A percentile compares a stretch with the other conserved stretches of the same genome.
Conservation (phyloP, 306 rosid genomes). For the Elaeagnus macrophylla region DNA sequence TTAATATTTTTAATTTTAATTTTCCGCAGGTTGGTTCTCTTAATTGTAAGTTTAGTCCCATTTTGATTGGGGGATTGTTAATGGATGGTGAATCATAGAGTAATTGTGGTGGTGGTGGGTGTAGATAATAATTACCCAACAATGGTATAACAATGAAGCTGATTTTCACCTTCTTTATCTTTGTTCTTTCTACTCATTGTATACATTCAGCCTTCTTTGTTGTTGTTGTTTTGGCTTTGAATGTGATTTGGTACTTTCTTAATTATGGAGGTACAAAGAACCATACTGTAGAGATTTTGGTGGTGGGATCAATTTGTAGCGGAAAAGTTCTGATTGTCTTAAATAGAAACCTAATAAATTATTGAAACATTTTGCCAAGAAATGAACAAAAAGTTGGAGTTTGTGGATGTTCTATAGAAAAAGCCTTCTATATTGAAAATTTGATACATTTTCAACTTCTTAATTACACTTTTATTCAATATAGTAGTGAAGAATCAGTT, state of each 20-base stretch:
- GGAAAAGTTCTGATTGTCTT: no score
- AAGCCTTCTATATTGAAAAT: no score
- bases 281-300: slow-evolving; percentile 12
- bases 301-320: slow-evolving; percentile 12
- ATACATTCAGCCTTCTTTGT: background rate
- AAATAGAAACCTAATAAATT: no score
- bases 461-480: no score
- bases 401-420: no score
- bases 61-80: slow-evolving; percentile 8
- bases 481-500: no score
- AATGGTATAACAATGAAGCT: background rate
- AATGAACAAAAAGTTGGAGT: no score
- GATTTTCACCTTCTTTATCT: background rate
- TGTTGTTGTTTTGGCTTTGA: background rate
- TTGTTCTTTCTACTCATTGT: background rate
- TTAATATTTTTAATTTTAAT: background rate
- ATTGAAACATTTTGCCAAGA: no score
- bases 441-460: no score
- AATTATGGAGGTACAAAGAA: background rate
- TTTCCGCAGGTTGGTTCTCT: background rate
- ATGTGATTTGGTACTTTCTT: background rate
- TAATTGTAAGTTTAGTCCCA: slow-evolving; percentile 8
- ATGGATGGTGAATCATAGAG: background rate
- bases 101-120: background rate
- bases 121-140: slow-evolving; percentile 10